These are phyloP conservation scores for Cladosporium sp. DNA, from an alignment of 2,329 filamentous ascomycete species.

Conservation along the genomic window DNA sequence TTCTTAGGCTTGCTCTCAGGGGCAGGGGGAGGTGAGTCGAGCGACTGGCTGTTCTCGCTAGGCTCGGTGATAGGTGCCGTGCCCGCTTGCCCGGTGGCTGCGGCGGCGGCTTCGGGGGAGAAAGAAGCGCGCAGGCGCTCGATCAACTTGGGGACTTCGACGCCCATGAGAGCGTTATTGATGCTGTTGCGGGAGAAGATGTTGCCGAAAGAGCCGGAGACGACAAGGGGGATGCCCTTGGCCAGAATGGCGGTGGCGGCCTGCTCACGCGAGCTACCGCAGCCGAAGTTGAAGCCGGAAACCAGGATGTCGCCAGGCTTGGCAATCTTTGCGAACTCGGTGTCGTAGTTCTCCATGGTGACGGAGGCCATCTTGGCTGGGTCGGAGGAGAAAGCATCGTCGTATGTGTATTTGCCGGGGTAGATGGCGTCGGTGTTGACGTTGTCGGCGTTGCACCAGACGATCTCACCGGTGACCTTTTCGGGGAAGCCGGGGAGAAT, in stretches of 20 bases:
- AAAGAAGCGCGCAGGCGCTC: conserved; percentile 58
- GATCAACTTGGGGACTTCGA: conserved; percentile 65
- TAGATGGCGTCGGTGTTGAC: conserved; percentile 93
- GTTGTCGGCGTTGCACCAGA: conserved; percentile 82
- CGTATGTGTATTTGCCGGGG: conserved; percentile 86
- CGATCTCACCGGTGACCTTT: conserved; percentile 75
- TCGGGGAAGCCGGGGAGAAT: conserved; percentile 84
- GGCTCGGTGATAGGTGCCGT: conserved; percentile 47
- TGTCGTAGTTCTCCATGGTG: conserved; percentile 93
- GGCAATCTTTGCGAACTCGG: conserved; percentile 59
- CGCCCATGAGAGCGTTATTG: conserved; percentile 70
- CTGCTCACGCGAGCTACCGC: conserved; percentile 75
- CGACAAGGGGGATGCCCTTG: conserved; percentile 72
- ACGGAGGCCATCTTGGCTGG: conserved; percentile 78
- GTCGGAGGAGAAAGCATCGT: conserved; percentile 72
- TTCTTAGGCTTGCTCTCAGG: conserved; percentile 40
- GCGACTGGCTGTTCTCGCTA: conserved; percentile 44
- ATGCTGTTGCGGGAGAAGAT: conserved; percentile 76
- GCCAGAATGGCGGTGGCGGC: conserved; percentile 83
- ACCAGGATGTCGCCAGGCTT: conserved; percentile 75
- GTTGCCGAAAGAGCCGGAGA: conserved; percentile 76
- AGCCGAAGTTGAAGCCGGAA: conserved; percentile 83
- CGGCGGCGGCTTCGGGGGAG: conserved; percentile 6
- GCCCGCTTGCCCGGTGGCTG: conserved; percentile 18
- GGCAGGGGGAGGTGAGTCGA: conserved; percentile 47